These are phyloP conservation scores for Camelina hispida DNA, from an alignment of 345 rosid species.

Conservation along the genomic window DNA sequence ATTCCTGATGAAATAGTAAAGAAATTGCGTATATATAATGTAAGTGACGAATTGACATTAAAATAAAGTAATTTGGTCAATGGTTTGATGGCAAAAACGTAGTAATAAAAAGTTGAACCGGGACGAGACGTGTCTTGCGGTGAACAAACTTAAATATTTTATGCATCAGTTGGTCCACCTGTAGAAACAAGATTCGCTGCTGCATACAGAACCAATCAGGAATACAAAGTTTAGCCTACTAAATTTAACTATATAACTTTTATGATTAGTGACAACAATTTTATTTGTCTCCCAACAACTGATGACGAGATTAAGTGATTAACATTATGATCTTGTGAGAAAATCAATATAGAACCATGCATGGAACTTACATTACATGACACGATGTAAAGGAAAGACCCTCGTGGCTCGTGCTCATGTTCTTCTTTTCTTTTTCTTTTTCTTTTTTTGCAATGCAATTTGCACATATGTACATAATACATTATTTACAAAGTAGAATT, in stretches of 20 bases:
- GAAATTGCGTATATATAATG: constrained; percentile 7
- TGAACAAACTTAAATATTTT: background rate
- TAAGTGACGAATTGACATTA: background rate
- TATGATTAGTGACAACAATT: constrained; percentile 15
- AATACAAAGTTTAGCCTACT: constrained; percentile 17
- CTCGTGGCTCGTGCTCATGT: too few species aligned
- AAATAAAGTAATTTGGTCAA: constrained; percentile 9
- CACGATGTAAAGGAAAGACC: too few species aligned
- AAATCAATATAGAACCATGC: too few species aligned
- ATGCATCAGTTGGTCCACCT: constrained; percentile 19
- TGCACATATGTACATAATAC: background rate
- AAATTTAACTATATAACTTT: background rate
- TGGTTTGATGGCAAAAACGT: constrained; percentile 4
- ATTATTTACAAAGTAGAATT: background rate
- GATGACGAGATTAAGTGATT: background rate
- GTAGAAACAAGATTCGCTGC: background rate
- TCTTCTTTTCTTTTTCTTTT: background rate
- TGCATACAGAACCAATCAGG: background rate
- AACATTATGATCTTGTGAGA: background rate
- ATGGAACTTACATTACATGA: too few species aligned
- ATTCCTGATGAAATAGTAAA: background rate
- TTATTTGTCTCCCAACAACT: constrained; percentile 7
- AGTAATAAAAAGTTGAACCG: background rate
- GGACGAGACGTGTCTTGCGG: constrained; percentile 23
- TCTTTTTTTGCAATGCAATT: background rate